Evolutionary conservation across 495 filamentous ascomycete genomes (phyloP), one percentile per base, ranked within the genome.

Genomic region (Baudoinia panamericana): DNA sequence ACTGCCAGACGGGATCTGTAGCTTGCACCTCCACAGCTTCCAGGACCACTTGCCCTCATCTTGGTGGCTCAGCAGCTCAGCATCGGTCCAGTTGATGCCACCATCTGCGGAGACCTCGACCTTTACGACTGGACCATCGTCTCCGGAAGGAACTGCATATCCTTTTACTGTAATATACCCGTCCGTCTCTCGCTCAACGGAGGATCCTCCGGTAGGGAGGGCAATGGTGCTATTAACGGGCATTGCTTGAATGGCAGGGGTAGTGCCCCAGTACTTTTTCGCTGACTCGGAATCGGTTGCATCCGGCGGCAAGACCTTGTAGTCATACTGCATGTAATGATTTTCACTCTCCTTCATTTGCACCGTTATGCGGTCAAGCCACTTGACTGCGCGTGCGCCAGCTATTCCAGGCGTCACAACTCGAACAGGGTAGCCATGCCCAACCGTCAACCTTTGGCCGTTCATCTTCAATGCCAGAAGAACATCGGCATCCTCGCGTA

Each of bases 71-170:
- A 54, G 9, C 30, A 61, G 41, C 33, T 64, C 52, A 13, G 67
- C 69, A 19, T 69, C 60, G 2, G 56, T 47, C 74, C 73, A 76
- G 3, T 54, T 66, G 25, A 47, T 39, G 5, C 71, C 71, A 5
- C 57, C 63, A 51, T 76, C 67, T 0, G 39, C 56, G 12, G 62
- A 65, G 5, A 75, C 61, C 51, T 75, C 70, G 1, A 76, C 73
- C 36, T 55, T 59, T 5, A 53, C 55, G 0, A 78, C 60, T 0
- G 72, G 73, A 4, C 73, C 71, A 35, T 68, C 55, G 13, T 63
- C 61, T 1, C 66, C 72, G 20, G 61, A 49, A 0, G 73, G 73
- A 16, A 76, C 47, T 1, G 73, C 73, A 59, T 78, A 76, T 13
- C 72, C 73, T 39, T 61, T 60, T 1, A 72, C 65, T 32, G 66